Evolutionary conservation across 768 basidiomycete genomes (phyloP).

Genomic region (Hydnomerulius pinastri): DNA sequence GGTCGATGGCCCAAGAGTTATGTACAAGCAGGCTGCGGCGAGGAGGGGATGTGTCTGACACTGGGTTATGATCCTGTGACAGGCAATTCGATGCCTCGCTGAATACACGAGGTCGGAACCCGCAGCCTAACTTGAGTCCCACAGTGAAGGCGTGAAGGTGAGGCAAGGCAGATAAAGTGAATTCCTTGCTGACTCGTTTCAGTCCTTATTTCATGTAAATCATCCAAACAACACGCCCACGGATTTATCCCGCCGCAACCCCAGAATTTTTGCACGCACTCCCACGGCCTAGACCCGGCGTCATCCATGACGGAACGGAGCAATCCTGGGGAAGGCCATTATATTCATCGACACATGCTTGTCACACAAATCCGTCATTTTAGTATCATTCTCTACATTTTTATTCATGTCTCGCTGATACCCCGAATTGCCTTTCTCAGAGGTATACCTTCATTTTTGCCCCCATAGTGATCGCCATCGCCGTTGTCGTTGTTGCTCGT

Average conservation of each 20-base stretch:
- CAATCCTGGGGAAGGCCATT: neutral
- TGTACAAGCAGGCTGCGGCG: neutral
- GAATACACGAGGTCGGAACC: conserved; percentile 11
- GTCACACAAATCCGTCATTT: too few species aligned
- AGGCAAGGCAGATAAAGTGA: neutral
- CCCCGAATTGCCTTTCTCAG: neutral
- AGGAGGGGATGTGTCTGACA: neutral
- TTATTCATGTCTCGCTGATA: neutral
- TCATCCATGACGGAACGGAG: neutral
- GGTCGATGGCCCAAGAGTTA: neutral
- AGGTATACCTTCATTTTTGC: too few species aligned
- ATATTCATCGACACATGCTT: neutral
- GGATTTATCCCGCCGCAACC: conserved; percentile 3
- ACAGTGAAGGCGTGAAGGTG: neutral
- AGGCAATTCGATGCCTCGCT: conserved; percentile 3
- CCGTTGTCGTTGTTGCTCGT: too few species aligned
- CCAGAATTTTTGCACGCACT: neutral
- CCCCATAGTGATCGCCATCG: too few species aligned
- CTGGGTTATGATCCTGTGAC: conserved; percentile 2
- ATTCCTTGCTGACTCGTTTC: neutral
- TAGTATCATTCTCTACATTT: neutral
- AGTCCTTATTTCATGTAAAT: neutral
- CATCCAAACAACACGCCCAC: neutral
- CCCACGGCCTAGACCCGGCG: neutral
- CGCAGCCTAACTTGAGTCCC: neutral